Evolutionary conservation across 2,329 filamentous ascomycete species (phyloP).

Genomic region (Exophiala calicioides): DNA sequence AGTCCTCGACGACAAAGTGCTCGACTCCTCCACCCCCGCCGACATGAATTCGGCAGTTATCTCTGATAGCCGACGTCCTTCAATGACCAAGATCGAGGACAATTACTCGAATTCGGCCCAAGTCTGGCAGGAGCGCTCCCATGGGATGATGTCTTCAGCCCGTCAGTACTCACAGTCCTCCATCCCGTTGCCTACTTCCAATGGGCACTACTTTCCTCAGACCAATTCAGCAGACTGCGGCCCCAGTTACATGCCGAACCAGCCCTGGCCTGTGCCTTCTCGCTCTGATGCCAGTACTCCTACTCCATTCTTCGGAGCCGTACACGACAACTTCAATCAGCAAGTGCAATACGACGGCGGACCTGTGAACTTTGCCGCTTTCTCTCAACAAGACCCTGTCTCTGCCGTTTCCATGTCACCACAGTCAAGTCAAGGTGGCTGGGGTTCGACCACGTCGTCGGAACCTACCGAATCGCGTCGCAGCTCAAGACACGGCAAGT

Average conservation of each 20-base stretch:
- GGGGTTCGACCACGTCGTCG: conserved; percentile 49
- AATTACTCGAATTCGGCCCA: conserved; percentile 56
- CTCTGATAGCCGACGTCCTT: conserved; percentile 44
- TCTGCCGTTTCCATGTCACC: conserved; percentile 61
- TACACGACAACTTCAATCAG: conserved; percentile 54
- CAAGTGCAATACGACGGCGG: conserved; percentile 39
- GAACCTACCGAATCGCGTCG: conserved; percentile 45
- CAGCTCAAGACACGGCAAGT: conserved; percentile 41
- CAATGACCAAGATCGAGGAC: conserved; percentile 51
- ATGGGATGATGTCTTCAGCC: conserved; percentile 45
- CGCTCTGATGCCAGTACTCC: conserved; percentile 73
- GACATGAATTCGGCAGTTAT: conserved; percentile 46
- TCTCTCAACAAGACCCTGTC: conserved; percentile 51
- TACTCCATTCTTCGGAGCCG: conserved; percentile 69
- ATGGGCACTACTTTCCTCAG: conserved; percentile 65
- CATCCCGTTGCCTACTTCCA: conserved; percentile 52
- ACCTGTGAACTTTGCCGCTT: conserved; percentile 43
- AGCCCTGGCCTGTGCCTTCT: conserved; percentile 65
- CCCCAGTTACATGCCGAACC: conserved; percentile 48
- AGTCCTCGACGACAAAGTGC: conserved; percentile 51
- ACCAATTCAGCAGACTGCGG: conserved; percentile 52
- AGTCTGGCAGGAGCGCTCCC: conserved; percentile 52
- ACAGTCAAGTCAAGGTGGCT: conserved; percentile 60
- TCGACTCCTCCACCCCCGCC: conserved; percentile 52
- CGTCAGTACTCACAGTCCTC: conserved; percentile 44